These are phyloP conservation scores for Grosmannia penicillata DNA, from an alignment of 2,329 filamentous ascomycete genomes.

Conservation along the genomic window DNA sequence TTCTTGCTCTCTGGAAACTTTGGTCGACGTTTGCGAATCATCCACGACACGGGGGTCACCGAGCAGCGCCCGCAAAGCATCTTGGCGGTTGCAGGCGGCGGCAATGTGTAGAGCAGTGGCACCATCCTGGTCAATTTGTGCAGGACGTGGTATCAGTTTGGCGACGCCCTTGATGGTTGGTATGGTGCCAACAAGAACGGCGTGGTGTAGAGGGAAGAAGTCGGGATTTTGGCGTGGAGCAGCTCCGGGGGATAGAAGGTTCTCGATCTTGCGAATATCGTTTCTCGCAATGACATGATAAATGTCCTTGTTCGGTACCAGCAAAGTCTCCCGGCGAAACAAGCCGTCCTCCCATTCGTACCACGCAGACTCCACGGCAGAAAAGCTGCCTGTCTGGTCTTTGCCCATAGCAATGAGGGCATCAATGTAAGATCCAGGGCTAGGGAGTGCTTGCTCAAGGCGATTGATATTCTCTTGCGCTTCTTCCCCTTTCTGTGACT, in stretches of 20 bases:
- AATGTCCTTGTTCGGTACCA: background rate
- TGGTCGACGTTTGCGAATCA: background rate
- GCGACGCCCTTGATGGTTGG: background rate
- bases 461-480: background rate
- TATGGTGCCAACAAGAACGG: background rate
- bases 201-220: background rate
- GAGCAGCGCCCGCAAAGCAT: background rate
- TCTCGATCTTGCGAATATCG: background rate
- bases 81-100: background rate
- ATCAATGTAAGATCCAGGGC: background rate
- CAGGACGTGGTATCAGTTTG: background rate
- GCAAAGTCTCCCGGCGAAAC: background rate
- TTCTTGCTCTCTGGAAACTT: background rate
- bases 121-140: background rate
- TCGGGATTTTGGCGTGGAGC: background rate
- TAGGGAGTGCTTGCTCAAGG: background rate
- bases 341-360: background rate
- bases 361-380: background rate
- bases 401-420: background rate
- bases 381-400: background rate
- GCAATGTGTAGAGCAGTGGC: background rate
- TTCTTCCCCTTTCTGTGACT: background rate
- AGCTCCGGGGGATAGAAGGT: background rate
- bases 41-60: background rate
- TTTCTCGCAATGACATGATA: background rate